Evolutionary conservation across 2,329 filamentous ascomycete species (phyloP), one percentile per base, ranked within the genome.

Genomic region (Xylaria sp.): DNA sequence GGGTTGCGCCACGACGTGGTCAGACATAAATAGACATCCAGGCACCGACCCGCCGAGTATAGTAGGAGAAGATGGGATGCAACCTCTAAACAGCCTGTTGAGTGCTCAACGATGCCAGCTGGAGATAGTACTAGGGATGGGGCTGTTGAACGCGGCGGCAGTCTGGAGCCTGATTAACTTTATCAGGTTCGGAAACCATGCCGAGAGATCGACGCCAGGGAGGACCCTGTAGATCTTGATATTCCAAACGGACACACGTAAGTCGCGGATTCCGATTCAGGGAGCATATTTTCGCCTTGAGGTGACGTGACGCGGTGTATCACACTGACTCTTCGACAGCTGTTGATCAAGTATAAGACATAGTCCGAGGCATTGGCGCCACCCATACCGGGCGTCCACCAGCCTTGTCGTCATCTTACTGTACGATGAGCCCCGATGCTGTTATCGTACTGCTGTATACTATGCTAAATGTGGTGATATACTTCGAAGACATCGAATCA

Each of bases 181-280:
- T 15, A 55, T 46, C 15, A 18, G n/a, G 28, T 23, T 41, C 46
- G 48, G 46, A 28, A 63, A n/a, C 56, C 25, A 60, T 31, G 31
- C 57, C 56, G 56, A 46, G 46, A 62, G 66, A 67, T 60, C 63
- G 58, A 56, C 66, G 51, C 58, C 39, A 57, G 51, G 63, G 48
- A 66, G 31, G 18, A 25, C 44, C 28, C 60, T 48, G 48, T 55
- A 60, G 65, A 58, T 67, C 52, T 46, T 7, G 25, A 44, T 37
- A 48, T 28, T 7, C 41, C 41, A 48, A 55, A 63, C 34, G 7
- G 50, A 50, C 51, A 48, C 13, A 44, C 41, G 15, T 31, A n/a
- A 50, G 28, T 18, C 34, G 34, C 34, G n/a, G 31, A 56, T 41
- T 39, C 34, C 12, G 20, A 18, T 12, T 0, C 34, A 54, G 28